Conservation (phyloP, 2,329 filamentous ascomycete species). For the Zasmidium angulare region DNA sequence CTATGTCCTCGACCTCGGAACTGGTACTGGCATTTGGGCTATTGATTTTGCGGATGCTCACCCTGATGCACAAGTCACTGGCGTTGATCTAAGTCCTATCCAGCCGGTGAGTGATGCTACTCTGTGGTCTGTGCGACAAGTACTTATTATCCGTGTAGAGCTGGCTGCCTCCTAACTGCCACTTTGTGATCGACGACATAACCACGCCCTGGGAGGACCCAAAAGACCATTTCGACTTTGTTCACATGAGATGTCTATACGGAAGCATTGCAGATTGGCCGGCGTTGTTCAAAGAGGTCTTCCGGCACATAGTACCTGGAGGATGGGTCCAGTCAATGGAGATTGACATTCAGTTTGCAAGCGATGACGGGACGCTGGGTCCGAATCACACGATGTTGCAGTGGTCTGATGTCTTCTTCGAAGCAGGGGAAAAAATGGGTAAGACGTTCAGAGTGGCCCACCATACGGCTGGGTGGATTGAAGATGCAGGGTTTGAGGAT, state of each 20-base stretch:
- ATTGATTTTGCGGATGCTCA: slow-evolving; percentile 3
- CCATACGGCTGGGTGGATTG: slow-evolving; percentile 1
- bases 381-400: not conserved
- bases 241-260: slow-evolving; percentile 4
- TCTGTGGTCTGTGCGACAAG: too few relatives aligned
- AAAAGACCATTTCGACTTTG: slow-evolving; percentile 3
- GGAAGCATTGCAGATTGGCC: slow-evolving; percentile 6
- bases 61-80: slow-evolving; percentile 1
- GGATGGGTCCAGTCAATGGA: not conserved
- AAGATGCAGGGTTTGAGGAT: slow-evolving; percentile 7
- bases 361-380: slow-evolving; percentile 2
- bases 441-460: slow-evolving; percentile 4
- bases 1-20: slow-evolving; percentile 7
- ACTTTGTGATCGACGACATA: slow-evolving; percentile 6
- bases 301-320: not conserved
- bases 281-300: not conserved
- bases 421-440: slow-evolving; percentile 1
- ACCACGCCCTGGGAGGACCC: slow-evolving; percentile 2
- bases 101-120: too few relatives aligned
- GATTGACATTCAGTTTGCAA: slow-evolving; percentile 3
- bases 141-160: not conserved
- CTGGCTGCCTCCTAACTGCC: slow-evolving; percentile 4
- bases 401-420: slow-evolving; percentile 5
- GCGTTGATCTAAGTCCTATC: not conserved
- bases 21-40: slow-evolving; percentile 7